A percentile compares a stretch with the other conserved stretches of the same genome.
Conservation (phyloP, 257 asterid species). For the Capsicum rhomboideum region DNA sequence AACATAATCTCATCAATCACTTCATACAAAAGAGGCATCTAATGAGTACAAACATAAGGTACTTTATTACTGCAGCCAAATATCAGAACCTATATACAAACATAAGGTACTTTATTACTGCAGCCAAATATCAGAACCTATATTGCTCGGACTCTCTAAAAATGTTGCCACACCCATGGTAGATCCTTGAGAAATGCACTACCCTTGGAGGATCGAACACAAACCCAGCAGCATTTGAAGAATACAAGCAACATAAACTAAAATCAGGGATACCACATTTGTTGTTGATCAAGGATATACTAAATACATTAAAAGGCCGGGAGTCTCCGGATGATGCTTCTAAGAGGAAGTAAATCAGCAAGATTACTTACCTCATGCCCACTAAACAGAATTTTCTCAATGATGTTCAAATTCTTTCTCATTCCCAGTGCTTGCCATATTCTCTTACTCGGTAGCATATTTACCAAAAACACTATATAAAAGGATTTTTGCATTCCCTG, state of each 20-base stretch:
- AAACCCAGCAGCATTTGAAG: too few species aligned
- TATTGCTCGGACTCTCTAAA: too few species aligned
- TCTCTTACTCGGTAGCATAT: constrained; percentile 29
- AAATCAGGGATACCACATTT: too few species aligned
- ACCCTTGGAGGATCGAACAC: too few species aligned
- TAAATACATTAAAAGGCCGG: neutral
- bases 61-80: neutral
- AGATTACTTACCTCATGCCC: constrained; percentile 26
- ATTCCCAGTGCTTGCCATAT: constrained; percentile 42
- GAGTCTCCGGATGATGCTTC: too few species aligned
- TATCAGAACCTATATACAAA: neutral
- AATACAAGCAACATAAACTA: too few species aligned
- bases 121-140: neutral
- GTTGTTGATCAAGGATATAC: too few species aligned
- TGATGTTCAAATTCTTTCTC: constrained; percentile 23
- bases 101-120: neutral
- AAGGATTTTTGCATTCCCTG: neutral
- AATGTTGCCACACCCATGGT: too few species aligned
- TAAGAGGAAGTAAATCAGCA: neutral
- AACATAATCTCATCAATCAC: neutral
- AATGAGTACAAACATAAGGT: neutral
- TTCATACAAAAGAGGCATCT: neutral
- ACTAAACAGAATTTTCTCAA: constrained; percentile 22
- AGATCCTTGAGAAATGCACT: too few species aligned
- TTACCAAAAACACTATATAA: constrained; percentile 35